Conservation (phyloP, 305 asterid species). For the Salvia sclarea region DNA sequence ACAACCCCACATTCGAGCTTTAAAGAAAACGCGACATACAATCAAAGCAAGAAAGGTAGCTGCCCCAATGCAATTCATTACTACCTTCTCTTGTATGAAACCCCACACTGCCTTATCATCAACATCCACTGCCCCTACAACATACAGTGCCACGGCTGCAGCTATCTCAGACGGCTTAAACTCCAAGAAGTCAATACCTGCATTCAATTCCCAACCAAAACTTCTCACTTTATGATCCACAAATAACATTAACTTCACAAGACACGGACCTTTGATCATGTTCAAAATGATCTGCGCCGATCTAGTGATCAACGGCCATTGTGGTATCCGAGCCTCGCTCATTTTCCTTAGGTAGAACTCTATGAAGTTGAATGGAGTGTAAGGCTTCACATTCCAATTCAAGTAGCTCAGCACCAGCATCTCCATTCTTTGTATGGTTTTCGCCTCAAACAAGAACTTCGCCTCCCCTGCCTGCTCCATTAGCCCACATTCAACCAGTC, state of each 20-base stretch:
- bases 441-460: constrained; percentile 53
- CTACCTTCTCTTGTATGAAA: constrained; percentile 61
- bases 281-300: constrained; percentile 51
- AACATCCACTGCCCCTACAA: constrained; percentile 43
- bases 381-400: constrained; percentile 67
- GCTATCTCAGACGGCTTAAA: constrained; percentile 79
- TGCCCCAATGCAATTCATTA: constrained; percentile 16
- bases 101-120: constrained; percentile 55
- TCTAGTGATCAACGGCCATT: constrained; percentile 39
- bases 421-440: constrained; percentile 75
- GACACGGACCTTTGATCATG: constrained; percentile 54
- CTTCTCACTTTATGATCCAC: background rate
- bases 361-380: constrained; percentile 66
- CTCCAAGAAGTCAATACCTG: constrained; percentile 83
- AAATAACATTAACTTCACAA: background rate
- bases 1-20: constrained; percentile 17
- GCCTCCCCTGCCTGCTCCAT: constrained; percentile 59
- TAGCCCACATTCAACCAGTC: constrained; percentile 29
- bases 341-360: constrained; percentile 56
- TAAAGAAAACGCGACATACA: background rate
- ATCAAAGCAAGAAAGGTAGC: background rate
- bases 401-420: constrained; percentile 55
- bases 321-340: constrained; percentile 30
- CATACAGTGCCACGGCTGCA: constrained; percentile 68
- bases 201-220: constrained; percentile 52